phyloP scores from a whole-genome alignment of 805 yeast genomes.

The Komagataella pastoris region DNA sequence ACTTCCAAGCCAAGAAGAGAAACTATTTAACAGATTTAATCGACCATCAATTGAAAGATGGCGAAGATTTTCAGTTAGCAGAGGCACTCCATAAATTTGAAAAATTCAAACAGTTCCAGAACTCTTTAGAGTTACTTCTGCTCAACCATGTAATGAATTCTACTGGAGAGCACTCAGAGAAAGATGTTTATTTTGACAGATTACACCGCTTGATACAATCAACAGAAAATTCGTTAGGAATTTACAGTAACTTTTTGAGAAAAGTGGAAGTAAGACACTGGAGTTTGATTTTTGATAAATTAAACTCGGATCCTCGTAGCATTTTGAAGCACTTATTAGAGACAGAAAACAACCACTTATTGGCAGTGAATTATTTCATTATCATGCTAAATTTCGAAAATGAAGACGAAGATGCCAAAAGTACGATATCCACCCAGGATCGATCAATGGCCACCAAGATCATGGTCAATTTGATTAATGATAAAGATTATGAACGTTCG shows the following conservation, averaged over 20 bases:
- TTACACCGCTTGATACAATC: constrained; percentile 18
- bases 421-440: constrained; percentile 18
- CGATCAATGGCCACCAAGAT: constrained; percentile 26
- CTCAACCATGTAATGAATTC: constrained; percentile 20
- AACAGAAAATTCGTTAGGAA: constrained; percentile 17
- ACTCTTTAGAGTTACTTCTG: constrained; percentile 34
- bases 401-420: constrained; percentile 14
- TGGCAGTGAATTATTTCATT: constrained; percentile 38
- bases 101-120: constrained; percentile 27
- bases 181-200: constrained; percentile 12
- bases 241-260: constrained; percentile 37
- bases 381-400: constrained; percentile 37
- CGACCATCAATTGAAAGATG: constrained; percentile 10
- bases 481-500: constrained; percentile 36
- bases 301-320: constrained; percentile 28
- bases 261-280: constrained; percentile 41
- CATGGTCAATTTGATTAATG: constrained; percentile 24
- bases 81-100: constrained; percentile 19
- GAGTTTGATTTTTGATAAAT: constrained; percentile 28
- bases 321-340: constrained; percentile 26
- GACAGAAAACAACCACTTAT: constrained; percentile 23
- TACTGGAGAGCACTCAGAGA: neutral
- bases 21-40: constrained; percentile 32
- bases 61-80: neutral
- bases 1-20: constrained; percentile 17